Base-by-base conservation (phyloP, 139 green algal genomes). In the Tetraselmis striata region DNA sequence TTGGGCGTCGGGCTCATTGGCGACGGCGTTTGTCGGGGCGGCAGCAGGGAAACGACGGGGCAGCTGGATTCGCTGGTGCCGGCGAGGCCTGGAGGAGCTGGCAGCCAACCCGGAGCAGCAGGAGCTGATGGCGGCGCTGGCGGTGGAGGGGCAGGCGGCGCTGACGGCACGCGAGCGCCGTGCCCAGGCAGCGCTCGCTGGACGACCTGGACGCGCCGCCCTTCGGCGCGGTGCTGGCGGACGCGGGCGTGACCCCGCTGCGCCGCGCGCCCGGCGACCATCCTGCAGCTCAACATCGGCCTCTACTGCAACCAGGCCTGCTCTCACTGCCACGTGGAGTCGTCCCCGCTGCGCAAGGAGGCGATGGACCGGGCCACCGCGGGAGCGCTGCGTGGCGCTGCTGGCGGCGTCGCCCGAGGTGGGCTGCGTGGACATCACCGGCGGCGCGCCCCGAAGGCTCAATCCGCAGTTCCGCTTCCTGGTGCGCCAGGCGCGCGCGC, bases 261-360 rank as follows among this genome's bases (percentile, higher is more conserved):
- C 23, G 78, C 11, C 90, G 95, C 0, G 28, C 59, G n/a, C 18
- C 29, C 84, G 11, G 87, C 93, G 2, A 89, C 79, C 23, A 95
- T 94, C 0, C 67, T 99, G 1, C 96, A 99, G 90, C 89, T 98
- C 26, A 99, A 99, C 88, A 96, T 98, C 30, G 96, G 96, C 0
- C 90, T 99, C 2, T 98, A 97, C 90, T 99, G 96, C 94, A 99
- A 99, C 89, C 96, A 99, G 82, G 93, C 94, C 1, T 99, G 96
- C 91, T 89, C 81, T 28, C 96, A 99, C 86, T 99, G 96, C 90
- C 96, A 99, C 84, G 96, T 99, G 80, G 96, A 98, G 84, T 95
- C 88, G 32, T 98, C 93, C 0, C 96, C 96, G 2, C 86, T 89
- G 80, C 88, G 95, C 2, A 94, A 82, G 0, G 94, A 97, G 85